Base-by-base conservation (phyloP, 495 filamentous ascomycete genomes). In the Penicillium soppii region DNA sequence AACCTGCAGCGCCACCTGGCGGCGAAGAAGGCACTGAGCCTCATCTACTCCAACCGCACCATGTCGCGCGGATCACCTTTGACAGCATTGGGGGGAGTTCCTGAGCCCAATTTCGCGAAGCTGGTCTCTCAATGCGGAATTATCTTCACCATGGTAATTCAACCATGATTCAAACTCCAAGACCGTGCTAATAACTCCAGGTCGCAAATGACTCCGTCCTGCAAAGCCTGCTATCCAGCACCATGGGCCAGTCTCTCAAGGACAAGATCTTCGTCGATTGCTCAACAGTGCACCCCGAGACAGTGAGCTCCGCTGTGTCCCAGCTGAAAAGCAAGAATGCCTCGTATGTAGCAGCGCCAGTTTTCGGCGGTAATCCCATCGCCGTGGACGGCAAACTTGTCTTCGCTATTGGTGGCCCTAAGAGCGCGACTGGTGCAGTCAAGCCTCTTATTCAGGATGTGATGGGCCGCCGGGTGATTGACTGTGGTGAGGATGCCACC, bases 241-340 rank as follows among this genome's bases (percentile, higher is more conserved):
- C 65, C 13, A 20, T 68, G 35, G 35, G 50, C 2, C 58, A 63
- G 9, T 69, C 69, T 2, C 59, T 76, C 13, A 57, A 57, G 12
- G 69, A 69, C 52, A 78, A 78, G 61, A 71, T 78, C 57, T 78
- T 78, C 49, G 67, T 78, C 42, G 74, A 77, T 43, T 76, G 73
- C 58, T 76, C 74, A 23, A 78, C 73, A 12, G 68, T 78, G 13
- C 72, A 73, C 40, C 74, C 74, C 0, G 45, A 69, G 13, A 73
- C 69, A 1, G 71, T 76, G 22, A 61, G 59, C 9, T 50, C 62
- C 0, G 67, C 73, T 4, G 66, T 69, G 13, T 47, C 63, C 4
- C 60, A 67, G 40, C 53, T 78, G 20, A 65, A 66, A 40, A 64
- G 55, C 8, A 58, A 67, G 43, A 51, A 67, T 10, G 74, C 69